Percentiles rank a stretch among this genome's conserved stretches.
Conservation (phyloP, 2,329 filamentous ascomycete genomes). For the Hypoxylon sp. region DNA sequence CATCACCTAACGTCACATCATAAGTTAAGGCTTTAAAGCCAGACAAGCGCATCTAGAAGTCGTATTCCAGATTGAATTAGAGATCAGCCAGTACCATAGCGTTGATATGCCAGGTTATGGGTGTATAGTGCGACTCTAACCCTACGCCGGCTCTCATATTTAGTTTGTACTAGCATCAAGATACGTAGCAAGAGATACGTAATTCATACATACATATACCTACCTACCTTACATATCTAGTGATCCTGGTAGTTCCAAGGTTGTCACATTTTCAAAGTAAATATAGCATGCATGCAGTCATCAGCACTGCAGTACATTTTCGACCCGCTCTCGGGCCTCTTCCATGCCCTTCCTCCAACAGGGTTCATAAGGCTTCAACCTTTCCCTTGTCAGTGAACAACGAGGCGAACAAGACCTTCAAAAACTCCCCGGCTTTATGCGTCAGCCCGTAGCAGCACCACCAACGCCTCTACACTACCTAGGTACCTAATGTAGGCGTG, state of each 20-base stretch:
- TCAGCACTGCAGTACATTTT: background rate
- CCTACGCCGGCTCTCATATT: conserved; percentile 2
- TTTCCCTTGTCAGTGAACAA: conserved; percentile 3
- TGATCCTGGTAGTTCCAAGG: background rate
- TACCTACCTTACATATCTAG: conserved; percentile 8
- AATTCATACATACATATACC: background rate
- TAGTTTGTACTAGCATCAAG: background rate
- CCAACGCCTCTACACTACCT: conserved; percentile 19
- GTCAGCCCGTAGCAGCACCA: conserved; percentile 18
- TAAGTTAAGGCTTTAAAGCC: conserved; percentile 26
- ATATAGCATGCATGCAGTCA: background rate
- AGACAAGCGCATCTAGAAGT: conserved; percentile 28
- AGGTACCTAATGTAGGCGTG: conserved; percentile 19
- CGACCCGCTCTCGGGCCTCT: conserved; percentile 21
- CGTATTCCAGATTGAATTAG: conserved; percentile 37
- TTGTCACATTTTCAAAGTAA: conserved; percentile 8
- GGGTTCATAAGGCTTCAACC: conserved; percentile 11
- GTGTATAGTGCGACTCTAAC: conserved; percentile 14
- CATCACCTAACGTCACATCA: conserved; percentile 28
- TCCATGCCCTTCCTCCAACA: conserved; percentile 7
- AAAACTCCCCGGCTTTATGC: conserved; percentile 38
- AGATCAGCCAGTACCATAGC: conserved; percentile 34
- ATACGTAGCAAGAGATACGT: conserved; percentile 1
- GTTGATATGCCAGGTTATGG: conserved; percentile 20
- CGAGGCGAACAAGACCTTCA: background rate